Evolutionary conservation across 2,329 filamentous ascomycete genomes (phyloP), one percentile per base, ranked within the genome.

Genomic region (Aspergillus bombycis): DNA sequence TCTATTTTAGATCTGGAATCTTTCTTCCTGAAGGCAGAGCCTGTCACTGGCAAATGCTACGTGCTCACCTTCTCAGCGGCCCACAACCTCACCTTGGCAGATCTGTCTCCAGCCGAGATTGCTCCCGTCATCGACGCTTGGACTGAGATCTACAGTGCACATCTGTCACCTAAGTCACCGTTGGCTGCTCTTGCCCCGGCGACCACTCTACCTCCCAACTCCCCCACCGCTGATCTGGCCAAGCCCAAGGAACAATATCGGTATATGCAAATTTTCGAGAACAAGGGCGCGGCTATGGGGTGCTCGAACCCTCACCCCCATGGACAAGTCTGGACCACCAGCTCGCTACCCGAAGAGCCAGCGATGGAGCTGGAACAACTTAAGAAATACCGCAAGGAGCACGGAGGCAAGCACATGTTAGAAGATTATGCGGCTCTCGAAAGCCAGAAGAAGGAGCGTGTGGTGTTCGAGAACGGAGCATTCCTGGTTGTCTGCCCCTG

Each of bases 261-360:
- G 60, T 98, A 96, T 81, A 97, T 99, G 94, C 95, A 99, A 77
- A 98, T 99, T 68, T 99, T 99, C 67, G 95, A 99, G 81, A 99
- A 99, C 83, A 99, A 99, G 81, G 95, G 95, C 58, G 89, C 91
- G 1, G 93, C 94, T 12, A 99, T 99, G 95, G 95, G 95, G 58
- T 99, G 95, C 83, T 98, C 94, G 1, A 99, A 99, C 77, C 95
- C 95, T 0, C 95, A 99, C 77, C 95, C 95, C 0, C 95, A 99
- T 80, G 94, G 95, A 63, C 95, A 99, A 78, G 85, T 97, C 66
- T 99, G 95, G 95, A 95, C 93, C 2, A 96, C 94, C 0, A 97
- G 92, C 26, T 91, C 89, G 8, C 82, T 97, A 69, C 95, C 95
- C 0, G 94, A 98, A 75, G 95, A 99, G 78, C 93, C 93, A 0